These are phyloP conservation scores for Ormosia semicastrata DNA, from an alignment of 306 rosid species.

Conservation along the genomic window DNA sequence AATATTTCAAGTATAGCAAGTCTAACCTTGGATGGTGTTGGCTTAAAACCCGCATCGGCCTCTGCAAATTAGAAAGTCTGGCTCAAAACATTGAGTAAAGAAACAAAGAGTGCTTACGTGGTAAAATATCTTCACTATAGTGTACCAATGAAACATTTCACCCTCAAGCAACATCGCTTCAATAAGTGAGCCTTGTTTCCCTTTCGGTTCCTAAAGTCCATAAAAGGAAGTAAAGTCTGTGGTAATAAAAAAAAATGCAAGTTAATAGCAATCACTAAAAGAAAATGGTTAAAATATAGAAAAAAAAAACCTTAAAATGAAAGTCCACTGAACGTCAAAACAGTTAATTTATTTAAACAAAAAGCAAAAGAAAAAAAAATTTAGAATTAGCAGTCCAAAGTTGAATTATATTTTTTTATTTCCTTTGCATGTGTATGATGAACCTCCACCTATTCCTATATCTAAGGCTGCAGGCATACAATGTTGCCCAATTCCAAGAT, in stretches of 20 bases:
- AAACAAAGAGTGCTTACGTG: neutral
- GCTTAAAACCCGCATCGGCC: conserved; percentile 71
- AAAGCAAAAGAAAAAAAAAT: neutral
- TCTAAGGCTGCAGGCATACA: neutral
- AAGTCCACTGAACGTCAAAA: neutral
- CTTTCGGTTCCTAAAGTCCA: conserved; percentile 49
- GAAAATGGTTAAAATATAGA: neutral
- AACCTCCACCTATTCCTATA: neutral
- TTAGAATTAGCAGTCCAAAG: neutral
- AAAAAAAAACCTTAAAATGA: too few species aligned
- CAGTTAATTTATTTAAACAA: neutral
- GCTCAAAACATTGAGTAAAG: neutral
- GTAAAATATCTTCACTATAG: neutral
- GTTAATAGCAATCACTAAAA: neutral
- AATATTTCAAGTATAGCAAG: conserved; percentile 8
- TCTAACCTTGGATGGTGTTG: conserved; percentile 55
- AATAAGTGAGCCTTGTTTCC: conserved; percentile 38
- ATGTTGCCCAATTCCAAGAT: neutral
- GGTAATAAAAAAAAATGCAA: neutral
- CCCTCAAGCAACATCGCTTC: conserved; percentile 56
- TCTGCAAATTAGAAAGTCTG: conserved; percentile 41
- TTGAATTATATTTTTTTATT: neutral
- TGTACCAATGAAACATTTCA: conserved; percentile 72
- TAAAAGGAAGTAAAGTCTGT: conserved; percentile 61
- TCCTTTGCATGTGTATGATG: neutral